Base-by-base conservation (phyloP, 2,329 filamentous ascomycete species). In the Fusarium caatingaense region DNA sequence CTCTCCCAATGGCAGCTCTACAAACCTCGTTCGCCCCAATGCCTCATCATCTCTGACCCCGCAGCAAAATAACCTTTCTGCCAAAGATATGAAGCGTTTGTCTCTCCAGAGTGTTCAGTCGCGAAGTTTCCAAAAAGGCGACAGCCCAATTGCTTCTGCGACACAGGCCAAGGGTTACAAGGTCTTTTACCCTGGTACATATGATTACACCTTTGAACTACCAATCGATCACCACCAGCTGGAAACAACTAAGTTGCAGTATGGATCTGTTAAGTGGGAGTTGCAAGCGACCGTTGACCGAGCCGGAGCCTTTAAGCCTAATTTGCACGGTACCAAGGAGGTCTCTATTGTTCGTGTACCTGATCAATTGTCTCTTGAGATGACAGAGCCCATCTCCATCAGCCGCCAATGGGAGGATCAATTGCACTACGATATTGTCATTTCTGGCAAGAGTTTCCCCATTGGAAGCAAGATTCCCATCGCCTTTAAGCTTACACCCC, bases 361-460 rank as follows among this genome's bases (percentile, higher is more conserved):
- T 0, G 89, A 95, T 50, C 93, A 97, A 80, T 88, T 94, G 47
- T 97, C 94, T 1, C 84, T 97, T 25, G 94, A 98, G 79, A 93
- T 93, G 79, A 91, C 94, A 27, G 94, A 98, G 77, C 94, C 94
- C 5, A 97, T 98, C 74, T 95, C 94, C 13, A 97, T 98, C 76
- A 95, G 92, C 69, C 87, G 94, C 21, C 94, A 93, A 67, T 98
- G 94, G 94, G 94, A 98, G 78, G 94, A 98, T 72, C 94, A 97
- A 76, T 84, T 98, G 32, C 93, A 97, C 76, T 98, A 98, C 81
- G 94, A 98, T 75, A 97, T 98, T 72, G 91, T 97, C 77, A 97
- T 98, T 57, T 97, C 94, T 2, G 94, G 94, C 57, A 97, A 97
- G 84, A 97, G 94, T 1, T 98, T 98, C 64, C 93, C 94, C 1